A percentile compares a stretch with the other conserved stretches of the same genome.
phyloP scores from a whole-genome alignment of 192 early-diverging fungal genomes.

The Backusella macrospora region DNA sequence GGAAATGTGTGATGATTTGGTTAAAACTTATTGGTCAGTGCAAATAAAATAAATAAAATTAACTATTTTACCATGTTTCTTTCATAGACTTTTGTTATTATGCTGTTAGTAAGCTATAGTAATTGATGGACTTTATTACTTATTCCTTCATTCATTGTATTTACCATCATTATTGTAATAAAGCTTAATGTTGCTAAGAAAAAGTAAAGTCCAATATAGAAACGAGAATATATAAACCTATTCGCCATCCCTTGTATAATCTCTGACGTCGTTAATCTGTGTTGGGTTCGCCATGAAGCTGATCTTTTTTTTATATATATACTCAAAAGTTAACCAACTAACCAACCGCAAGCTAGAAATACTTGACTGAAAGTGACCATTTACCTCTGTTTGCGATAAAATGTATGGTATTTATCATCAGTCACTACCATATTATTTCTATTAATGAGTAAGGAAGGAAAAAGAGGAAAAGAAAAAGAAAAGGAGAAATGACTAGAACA shows the following conservation, averaged over 20 bases:
- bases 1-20: background rate
- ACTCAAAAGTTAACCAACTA: background rate
- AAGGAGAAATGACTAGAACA: background rate
- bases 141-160: background rate
- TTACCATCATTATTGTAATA: slow-evolving; percentile 53
- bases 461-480: background rate
- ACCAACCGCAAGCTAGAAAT: background rate
- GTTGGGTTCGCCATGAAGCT: slow-evolving; percentile 44
- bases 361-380: background rate
- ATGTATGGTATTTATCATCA: slow-evolving; percentile 11
- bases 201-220: slow-evolving; percentile 58
- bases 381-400: slow-evolving; percentile 1
- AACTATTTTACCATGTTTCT: slow-evolving; percentile 46
- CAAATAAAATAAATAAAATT: background rate
- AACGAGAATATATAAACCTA: slow-evolving; percentile 59
- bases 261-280: slow-evolving; percentile 52
- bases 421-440: background rate
- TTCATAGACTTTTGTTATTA: slow-evolving; percentile 33
- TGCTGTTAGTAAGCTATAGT: background rate
- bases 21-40: background rate
- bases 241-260: slow-evolving; percentile 59
- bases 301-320: background rate
- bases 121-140: background rate
- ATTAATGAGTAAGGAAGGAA: background rate
- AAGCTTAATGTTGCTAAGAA: slow-evolving; percentile 50